Conservation (phyloP, 805 yeast genomes). For the Kuraishia molischiana region DNA sequence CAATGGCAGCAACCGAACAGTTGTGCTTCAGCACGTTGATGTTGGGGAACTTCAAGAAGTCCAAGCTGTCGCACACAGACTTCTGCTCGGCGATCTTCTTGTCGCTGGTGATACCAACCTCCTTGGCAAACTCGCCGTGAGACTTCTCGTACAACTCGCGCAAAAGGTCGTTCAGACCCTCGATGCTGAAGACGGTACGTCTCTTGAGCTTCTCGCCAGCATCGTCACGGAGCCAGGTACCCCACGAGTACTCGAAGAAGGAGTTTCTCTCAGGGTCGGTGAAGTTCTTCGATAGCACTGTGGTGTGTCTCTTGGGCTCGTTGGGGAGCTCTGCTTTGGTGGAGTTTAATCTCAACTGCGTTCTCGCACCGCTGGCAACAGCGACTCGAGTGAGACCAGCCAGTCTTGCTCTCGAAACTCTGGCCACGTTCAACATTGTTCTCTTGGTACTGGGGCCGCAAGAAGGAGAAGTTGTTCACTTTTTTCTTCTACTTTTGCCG, state of each 20-base stretch:
- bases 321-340: conserved; percentile 7
- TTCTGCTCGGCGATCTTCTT: neutral
- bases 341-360: neutral
- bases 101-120: conserved; percentile 6
- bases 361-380: neutral
- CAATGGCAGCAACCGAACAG: conserved; percentile 29
- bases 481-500: too few species aligned
- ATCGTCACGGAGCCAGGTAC: conserved; percentile 86
- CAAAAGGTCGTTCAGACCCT: conserved; percentile 56
- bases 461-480: too few species aligned
- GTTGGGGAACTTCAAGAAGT: conserved; percentile 1
- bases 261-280: conserved; percentile 65
- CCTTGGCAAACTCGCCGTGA: conserved; percentile 12
- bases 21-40: conserved; percentile 34
- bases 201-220: conserved; percentile 63
- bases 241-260: conserved; percentile 89
- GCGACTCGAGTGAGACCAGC: neutral
- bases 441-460: too few species aligned
- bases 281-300: conserved; percentile 13
- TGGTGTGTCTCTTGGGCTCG: conserved; percentile 11
- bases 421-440: too few species aligned
- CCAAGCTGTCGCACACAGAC: neutral
- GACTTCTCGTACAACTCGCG: conserved; percentile 31
- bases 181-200: conserved; percentile 71
- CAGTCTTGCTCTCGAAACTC: too few species aligned